phyloP scores from a whole-genome alignment of 2,329 filamentous ascomycete species.

The Neofusicoccum kwambonambiense region DNA sequence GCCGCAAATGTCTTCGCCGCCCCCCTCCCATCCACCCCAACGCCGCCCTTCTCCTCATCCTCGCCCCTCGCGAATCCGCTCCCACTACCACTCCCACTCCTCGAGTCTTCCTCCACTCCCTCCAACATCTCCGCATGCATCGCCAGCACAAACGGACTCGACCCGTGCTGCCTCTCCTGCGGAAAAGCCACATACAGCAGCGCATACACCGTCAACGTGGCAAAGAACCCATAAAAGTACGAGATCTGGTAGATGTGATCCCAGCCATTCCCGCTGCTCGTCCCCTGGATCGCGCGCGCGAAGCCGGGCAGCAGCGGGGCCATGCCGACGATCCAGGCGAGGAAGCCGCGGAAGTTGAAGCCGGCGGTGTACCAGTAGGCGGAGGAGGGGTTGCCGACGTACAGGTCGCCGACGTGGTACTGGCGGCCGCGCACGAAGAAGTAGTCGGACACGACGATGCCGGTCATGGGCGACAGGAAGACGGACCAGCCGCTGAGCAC shows the following conservation, averaged over 20 bases:
- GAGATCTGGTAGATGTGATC: conserved; percentile 2
- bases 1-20: too few relatives aligned
- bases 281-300: conserved; percentile 4
- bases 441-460: conserved; percentile 28
- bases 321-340: conserved; percentile 27
- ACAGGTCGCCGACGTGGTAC: conserved; percentile 29
- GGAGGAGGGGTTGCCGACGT: conserved; percentile 17
- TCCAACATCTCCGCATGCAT: conserved; percentile 4
- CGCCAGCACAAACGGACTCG: not conserved
- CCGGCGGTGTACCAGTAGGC: conserved; percentile 28
- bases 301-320: conserved; percentile 22
- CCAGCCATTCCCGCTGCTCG: not conserved
- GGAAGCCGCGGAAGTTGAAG: conserved; percentile 27
- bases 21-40: not conserved
- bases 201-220: not conserved
- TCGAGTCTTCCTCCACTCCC: not conserved
- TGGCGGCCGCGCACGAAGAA: conserved; percentile 24
- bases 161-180: not conserved
- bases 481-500: conserved; percentile 29
- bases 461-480: conserved; percentile 27
- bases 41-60: not conserved
- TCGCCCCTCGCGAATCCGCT: not conserved
- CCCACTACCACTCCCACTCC: not conserved
- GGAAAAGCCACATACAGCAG: not conserved
- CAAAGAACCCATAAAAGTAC: conserved; percentile 13